A percentile compares a stretch with the other conserved stretches of the same genome.
Conservation (phyloP, 78 protist genomes). For the Isochrysis galbana region DNA sequence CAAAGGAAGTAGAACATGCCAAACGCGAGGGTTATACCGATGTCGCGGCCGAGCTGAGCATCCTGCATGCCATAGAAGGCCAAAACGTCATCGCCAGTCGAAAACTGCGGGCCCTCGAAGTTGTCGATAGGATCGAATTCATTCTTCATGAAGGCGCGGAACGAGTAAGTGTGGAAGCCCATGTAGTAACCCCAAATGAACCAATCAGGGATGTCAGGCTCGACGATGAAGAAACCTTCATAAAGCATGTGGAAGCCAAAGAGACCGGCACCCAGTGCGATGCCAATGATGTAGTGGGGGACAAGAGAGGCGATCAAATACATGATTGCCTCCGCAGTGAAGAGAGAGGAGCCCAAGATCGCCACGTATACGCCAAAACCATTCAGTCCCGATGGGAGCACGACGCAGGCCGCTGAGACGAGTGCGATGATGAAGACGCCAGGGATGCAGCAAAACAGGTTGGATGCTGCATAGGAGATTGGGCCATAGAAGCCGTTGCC, state of each 20-base stretch:
- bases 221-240: neutral
- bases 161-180: neutral
- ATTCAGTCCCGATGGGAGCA: neutral
- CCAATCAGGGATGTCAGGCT: neutral
- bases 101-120: neutral
- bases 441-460: neutral
- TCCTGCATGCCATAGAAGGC: neutral
- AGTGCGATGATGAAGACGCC: neutral
- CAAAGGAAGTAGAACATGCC: neutral
- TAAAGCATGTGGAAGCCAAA: neutral
- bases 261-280: neutral
- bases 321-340: neutral
- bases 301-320: neutral
- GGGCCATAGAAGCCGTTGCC: neutral
- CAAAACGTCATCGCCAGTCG: neutral
- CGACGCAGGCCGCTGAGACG: neutral
- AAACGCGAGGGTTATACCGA: neutral
- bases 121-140: neutral
- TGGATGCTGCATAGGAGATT: neutral
- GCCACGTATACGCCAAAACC: neutral
- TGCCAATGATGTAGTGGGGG: neutral
- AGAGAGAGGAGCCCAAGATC: neutral
- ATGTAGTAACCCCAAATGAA: neutral
- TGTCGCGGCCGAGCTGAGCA: neutral
- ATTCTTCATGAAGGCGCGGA: neutral